Conservation (phyloP, 139 green algal species). For the Mychonastes homosphaera region DNA sequence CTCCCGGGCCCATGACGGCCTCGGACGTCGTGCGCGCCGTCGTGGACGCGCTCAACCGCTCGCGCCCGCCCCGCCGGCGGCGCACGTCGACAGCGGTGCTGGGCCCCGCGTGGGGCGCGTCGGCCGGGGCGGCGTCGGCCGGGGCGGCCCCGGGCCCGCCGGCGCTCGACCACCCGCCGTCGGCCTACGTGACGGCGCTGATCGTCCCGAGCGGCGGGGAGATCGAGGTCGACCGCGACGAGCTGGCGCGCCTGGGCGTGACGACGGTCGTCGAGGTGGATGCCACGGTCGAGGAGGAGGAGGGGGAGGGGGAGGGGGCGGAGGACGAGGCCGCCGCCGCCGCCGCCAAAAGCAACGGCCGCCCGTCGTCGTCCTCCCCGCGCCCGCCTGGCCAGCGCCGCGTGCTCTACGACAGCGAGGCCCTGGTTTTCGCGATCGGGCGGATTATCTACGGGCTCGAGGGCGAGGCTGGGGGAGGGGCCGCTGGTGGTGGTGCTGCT, state of each 20-base stretch:
- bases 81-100: too few relatives aligned
- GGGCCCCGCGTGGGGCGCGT: slow-evolving; percentile 2
- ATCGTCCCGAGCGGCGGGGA: slow-evolving; percentile 51
- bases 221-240: slow-evolving; percentile 48
- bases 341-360: too few relatives aligned
- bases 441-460: slow-evolving; percentile 35
- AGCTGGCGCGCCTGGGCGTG: slow-evolving; percentile 48
- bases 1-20: slow-evolving; percentile 68
- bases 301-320: too few relatives aligned
- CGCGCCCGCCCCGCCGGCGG: slow-evolving; percentile 7
- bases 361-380: too few relatives aligned
- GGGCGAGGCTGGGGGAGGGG: too few relatives aligned
- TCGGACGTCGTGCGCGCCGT: slow-evolving; percentile 69
- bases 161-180: slow-evolving; percentile 43
- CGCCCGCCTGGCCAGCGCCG: slow-evolving; percentile 8
- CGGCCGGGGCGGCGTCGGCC: too few relatives aligned
- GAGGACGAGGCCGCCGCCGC: too few relatives aligned
- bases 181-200: slow-evolving; percentile 62
- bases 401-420: slow-evolving; percentile 50
- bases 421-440: slow-evolving; percentile 52
- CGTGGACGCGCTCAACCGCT: slow-evolving; percentile 56
- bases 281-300: slow-evolving; percentile 15
- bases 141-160: slow-evolving; percentile 6
- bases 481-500: too few relatives aligned
- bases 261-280: slow-evolving; percentile 57